Conservation (phyloP, 495 filamentous ascomycete species). For the Gamarada debralockiae region DNA sequence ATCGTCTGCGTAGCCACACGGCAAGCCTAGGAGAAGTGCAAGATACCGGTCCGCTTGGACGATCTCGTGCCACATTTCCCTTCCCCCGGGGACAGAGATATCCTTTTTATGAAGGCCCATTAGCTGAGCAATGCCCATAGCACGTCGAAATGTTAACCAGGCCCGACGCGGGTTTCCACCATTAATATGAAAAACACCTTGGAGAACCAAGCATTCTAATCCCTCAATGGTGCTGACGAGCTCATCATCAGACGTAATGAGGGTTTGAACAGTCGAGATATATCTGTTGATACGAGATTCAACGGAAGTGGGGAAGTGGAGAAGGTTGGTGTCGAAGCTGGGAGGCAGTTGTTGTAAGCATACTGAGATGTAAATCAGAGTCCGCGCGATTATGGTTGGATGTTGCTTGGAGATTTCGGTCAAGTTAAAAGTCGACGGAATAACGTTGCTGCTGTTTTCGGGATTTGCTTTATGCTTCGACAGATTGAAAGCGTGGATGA, state of each 20-base stretch:
- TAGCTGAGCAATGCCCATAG: slow-evolving; percentile 38
- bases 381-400: slow-evolving; percentile 40
- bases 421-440: slow-evolving; percentile 24
- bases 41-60: slow-evolving; percentile 23
- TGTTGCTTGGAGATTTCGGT: slow-evolving; percentile 33
- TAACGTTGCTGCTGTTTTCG: slow-evolving; percentile 19
- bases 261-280: slow-evolving; percentile 32
- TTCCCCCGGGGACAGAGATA: slow-evolving; percentile 7
- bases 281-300: slow-evolving; percentile 30
- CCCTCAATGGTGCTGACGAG: slow-evolving; percentile 43
- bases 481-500: slow-evolving; percentile 17
- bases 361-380: slow-evolving; percentile 42
- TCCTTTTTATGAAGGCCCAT: slow-evolving; percentile 35
- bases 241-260: slow-evolving; percentile 46
- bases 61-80: slow-evolving; percentile 19
- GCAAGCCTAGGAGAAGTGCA: slow-evolving; percentile 37
- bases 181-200: slow-evolving; percentile 37
- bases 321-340: slow-evolving; percentile 17
- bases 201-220: slow-evolving; percentile 35
- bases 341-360: slow-evolving; percentile 44
- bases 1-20: slow-evolving; percentile 32
- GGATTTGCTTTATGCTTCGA: not conserved
- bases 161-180: slow-evolving; percentile 41
- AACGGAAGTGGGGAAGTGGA: slow-evolving; percentile 31
- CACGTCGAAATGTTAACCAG: slow-evolving; percentile 39